Evolutionary conservation across 73 alveolate genomes (phyloP).

Genomic region (Paramecium sexaurelia): DNA sequence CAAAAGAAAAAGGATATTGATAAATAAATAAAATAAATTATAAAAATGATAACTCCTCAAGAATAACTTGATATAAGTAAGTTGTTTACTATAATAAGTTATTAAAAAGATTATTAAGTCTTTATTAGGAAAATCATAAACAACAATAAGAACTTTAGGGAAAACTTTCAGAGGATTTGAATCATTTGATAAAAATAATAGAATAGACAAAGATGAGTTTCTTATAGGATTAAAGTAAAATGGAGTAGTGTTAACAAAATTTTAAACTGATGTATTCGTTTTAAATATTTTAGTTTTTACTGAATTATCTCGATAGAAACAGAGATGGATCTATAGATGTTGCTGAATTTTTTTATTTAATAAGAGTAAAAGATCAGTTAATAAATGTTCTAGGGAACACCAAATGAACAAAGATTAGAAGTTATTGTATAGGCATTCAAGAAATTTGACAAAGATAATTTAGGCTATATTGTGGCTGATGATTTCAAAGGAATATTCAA

Average conservation of each 20-base stretch:
- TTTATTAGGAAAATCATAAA: background rate
- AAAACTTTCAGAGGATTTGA: conserved; percentile 86
- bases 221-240: conserved; percentile 86
- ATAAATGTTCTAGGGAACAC: conserved; percentile 68
- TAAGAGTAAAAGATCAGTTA: background rate
- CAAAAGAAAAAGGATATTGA: background rate
- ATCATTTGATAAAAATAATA: conserved; percentile 90
- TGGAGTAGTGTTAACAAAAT: conserved; percentile 88
- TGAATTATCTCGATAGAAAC: conserved; percentile 10
- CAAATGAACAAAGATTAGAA: conserved; percentile 71
- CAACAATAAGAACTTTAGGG: conserved; percentile 84
- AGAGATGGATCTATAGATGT: conserved; percentile 57
- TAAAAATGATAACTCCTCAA: conserved; percentile 48
- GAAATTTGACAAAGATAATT: conserved; percentile 74
- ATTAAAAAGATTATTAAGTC: background rate
- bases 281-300: background rate
- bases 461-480: conserved; percentile 72
- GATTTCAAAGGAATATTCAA: conserved; percentile 78
- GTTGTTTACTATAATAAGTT: background rate
- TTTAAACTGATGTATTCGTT: conserved; percentile 80
- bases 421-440: conserved; percentile 70
- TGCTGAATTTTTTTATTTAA: conserved; percentile 16
- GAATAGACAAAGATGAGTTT: conserved; percentile 92
- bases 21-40: background rate
- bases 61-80: conserved; percentile 33